Evolutionary conservation across 306 rosid species (phyloP).

Genomic region (Pueraria montana): DNA sequence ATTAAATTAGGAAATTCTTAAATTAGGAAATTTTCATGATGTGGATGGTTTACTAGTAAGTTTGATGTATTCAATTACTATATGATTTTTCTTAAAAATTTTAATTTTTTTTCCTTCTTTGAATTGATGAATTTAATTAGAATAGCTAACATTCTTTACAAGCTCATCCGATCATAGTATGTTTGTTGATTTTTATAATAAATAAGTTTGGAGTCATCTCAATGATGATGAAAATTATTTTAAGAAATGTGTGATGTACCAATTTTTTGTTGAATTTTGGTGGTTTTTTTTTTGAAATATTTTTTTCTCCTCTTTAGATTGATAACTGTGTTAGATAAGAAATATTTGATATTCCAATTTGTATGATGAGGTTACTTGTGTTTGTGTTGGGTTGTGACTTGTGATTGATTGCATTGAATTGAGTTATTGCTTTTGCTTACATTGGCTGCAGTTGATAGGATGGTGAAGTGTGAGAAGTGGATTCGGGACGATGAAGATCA

Average conservation of each 20-base stretch:
- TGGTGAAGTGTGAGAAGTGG: constrained; percentile 94
- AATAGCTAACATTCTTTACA: background rate
- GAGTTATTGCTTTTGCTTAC: constrained; percentile 44
- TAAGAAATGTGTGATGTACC: background rate
- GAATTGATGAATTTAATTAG: background rate
- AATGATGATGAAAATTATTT: background rate
- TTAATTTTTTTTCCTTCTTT: background rate
- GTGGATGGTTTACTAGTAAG: background rate
- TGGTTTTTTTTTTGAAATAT: background rate
- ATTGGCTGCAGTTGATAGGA: constrained; percentile 77
- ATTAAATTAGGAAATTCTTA: background rate
- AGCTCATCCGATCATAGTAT: too few relatives aligned
- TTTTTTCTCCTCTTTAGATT: background rate
- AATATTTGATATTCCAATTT: background rate
- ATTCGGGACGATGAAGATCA: constrained; percentile 63
- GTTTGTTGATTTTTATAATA: too few relatives aligned
- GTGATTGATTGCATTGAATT: constrained; percentile 25
- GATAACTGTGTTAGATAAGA: background rate
- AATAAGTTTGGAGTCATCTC: background rate
- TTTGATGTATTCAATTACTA: background rate
- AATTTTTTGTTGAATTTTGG: background rate
- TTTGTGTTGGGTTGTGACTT: background rate
- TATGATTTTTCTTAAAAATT: background rate
- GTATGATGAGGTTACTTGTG: background rate
- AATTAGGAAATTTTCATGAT: background rate